phyloP scores from a whole-genome alignment of 2,329 filamentous ascomycete species.

The Colletotrichum tropicicola region DNA sequence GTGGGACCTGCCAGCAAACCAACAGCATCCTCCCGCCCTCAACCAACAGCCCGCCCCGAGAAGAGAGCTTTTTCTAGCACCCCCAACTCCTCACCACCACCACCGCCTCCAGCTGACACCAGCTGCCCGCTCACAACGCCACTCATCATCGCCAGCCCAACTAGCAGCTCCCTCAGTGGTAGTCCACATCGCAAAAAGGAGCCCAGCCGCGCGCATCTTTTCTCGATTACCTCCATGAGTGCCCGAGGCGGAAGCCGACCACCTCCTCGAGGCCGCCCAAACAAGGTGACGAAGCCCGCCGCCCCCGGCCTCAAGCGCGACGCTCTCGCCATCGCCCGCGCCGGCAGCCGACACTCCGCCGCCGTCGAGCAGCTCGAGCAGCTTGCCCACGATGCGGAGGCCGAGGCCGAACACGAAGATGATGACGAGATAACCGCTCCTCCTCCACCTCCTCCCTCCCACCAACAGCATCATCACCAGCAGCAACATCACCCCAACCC shows the following conservation, averaged over 20 bases:
- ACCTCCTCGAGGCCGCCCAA: conserved; percentile 46
- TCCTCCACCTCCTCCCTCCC: not conserved
- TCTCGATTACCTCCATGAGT: conserved; percentile 25
- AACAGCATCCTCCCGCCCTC: conserved; percentile 15
- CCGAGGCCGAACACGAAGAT: conserved; percentile 33
- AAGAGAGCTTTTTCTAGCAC: conserved; percentile 15
- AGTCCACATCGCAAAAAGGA: conserved; percentile 27
- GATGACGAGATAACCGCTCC: conserved; percentile 25
- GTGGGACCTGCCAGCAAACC: conserved; percentile 16
- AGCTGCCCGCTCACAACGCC: conserved; percentile 25
- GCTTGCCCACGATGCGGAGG: conserved; percentile 33
- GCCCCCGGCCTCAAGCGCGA: conserved; percentile 26
- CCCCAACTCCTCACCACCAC: conserved; percentile 24
- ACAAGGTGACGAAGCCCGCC: conserved; percentile 54
- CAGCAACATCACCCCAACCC: conserved; percentile 34
- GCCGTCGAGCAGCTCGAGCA: conserved; percentile 44
- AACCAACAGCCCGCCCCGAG: conserved; percentile 11
- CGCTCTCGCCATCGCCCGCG: conserved; percentile 31
- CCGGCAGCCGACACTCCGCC: conserved; percentile 39
- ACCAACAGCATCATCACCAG: conserved; percentile 29
- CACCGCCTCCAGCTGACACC: conserved; percentile 27
- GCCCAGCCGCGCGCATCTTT: not conserved
- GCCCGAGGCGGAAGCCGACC: conserved; percentile 34
- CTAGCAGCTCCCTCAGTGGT: conserved; percentile 8
- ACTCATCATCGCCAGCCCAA: conserved; percentile 19